phyloP scores from a whole-genome alignment of 495 filamentous ascomycete genomes.

The Neurospora sp. region DNA sequence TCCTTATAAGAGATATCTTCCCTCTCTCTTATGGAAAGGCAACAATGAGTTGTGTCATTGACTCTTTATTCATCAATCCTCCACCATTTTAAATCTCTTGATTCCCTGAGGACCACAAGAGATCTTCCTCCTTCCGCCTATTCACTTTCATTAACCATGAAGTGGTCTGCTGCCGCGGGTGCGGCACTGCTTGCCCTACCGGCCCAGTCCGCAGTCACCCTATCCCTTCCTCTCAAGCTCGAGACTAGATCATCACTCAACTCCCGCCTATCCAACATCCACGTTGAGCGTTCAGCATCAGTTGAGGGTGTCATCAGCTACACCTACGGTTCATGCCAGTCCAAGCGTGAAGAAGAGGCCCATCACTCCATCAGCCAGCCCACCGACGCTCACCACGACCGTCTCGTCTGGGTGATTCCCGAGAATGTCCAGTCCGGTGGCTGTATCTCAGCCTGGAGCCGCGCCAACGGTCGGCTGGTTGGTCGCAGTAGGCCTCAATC shows the following conservation, averaged over 20 bases:
- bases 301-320: slow-evolving; percentile 24
- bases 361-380: slow-evolving; percentile 24
- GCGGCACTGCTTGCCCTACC: slow-evolving; percentile 1
- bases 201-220: neutral
- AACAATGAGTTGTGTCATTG: neutral
- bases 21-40: neutral
- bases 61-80: neutral
- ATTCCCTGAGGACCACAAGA: neutral
- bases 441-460: slow-evolving; percentile 45
- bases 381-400: slow-evolving; percentile 12
- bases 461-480: slow-evolving; percentile 22
- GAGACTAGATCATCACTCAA: slow-evolving; percentile 26
- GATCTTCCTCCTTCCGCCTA: neutral
- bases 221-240: slow-evolving; percentile 23
- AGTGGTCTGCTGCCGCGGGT: neutral
- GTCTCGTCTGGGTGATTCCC: slow-evolving; percentile 46
- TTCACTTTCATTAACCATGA: neutral
- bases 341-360: slow-evolving; percentile 7
- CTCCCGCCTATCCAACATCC: slow-evolving; percentile 36
- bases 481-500: slow-evolving; percentile 34
- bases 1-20: neutral
- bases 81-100: neutral
- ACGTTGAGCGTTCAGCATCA: slow-evolving; percentile 21
- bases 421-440: slow-evolving; percentile 30
- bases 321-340: slow-evolving; percentile 31